phyloP scores from a whole-genome alignment of 352 stramenopile species.

The Globisporangium uncinulatum region DNA sequence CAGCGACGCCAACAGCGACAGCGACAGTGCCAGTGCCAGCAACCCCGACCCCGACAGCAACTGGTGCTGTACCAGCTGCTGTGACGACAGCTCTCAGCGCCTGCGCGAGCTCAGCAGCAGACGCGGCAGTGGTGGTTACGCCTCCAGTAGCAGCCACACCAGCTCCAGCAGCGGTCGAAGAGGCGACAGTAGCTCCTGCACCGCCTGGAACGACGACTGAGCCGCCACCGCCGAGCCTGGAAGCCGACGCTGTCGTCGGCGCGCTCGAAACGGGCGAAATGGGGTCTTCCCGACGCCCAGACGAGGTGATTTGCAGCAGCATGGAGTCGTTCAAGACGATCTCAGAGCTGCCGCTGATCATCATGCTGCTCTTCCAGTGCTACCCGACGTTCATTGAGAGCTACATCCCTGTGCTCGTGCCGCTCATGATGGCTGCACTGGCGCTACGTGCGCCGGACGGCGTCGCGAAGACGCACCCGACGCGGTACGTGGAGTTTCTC shows the following conservation, averaged over 20 bases:
- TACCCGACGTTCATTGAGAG: constrained; percentile 95
- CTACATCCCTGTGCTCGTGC: constrained; percentile 94
- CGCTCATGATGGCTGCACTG: constrained; percentile 96
- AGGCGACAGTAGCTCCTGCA: constrained; percentile 14
- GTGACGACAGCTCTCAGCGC: not conserved
- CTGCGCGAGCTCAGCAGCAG: not conserved
- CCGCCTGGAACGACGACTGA: constrained; percentile 14
- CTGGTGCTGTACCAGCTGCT: not conserved
- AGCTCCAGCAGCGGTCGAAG: constrained; percentile 1
- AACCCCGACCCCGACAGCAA: not conserved
- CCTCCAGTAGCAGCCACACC: not conserved
- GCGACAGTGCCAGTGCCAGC: constrained; percentile 7
- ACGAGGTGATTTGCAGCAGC: constrained; percentile 69
- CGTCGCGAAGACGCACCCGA: constrained; percentile 47
- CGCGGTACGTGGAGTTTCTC: constrained; percentile 88
- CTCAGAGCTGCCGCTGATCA: constrained; percentile 95
- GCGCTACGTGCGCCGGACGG: constrained; percentile 73
- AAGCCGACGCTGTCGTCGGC: constrained; percentile 7
- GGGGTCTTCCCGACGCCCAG: constrained; percentile 9
- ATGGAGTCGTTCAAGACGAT: constrained; percentile 94
- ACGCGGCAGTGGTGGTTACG: constrained; percentile 10
- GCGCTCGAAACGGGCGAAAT: constrained; percentile 15
- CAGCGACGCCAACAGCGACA: not conserved
- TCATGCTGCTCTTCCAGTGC: constrained; percentile 98
- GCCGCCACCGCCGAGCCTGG: not conserved